A percentile compares a stretch with the other conserved stretches of the same genome.
Conservation (phyloP, 2,329 filamentous ascomycete genomes). For the Calcarisporium arbuscula region DNA sequence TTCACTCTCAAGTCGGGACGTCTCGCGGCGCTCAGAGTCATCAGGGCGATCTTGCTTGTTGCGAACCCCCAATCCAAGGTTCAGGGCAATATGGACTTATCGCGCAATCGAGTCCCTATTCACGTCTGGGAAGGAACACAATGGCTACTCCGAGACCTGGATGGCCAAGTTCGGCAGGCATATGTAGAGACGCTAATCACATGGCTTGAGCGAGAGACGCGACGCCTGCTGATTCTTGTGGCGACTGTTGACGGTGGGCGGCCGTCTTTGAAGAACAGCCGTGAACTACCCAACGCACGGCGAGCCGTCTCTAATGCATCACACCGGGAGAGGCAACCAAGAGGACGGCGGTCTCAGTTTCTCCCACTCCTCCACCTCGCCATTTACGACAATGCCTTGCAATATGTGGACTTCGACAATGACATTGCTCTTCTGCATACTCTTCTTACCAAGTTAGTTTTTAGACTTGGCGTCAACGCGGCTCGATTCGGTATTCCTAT, state of each 20-base stretch:
- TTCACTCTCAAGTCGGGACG: slow-evolving; percentile 51
- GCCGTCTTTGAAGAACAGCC: slow-evolving; percentile 33
- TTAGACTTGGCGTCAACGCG: slow-evolving; percentile 76
- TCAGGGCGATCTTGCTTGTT: slow-evolving; percentile 76
- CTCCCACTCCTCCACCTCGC: slow-evolving; percentile 76
- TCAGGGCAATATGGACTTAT: slow-evolving; percentile 55
- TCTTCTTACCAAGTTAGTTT: slow-evolving; percentile 66
- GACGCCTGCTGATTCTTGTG: slow-evolving; percentile 56
- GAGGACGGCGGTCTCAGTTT: slow-evolving; percentile 59
- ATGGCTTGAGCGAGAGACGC: slow-evolving; percentile 84
- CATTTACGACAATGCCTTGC: slow-evolving; percentile 81
- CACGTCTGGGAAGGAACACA: slow-evolving; percentile 95
- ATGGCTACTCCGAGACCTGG: slow-evolving; percentile 78
- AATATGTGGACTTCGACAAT: slow-evolving; percentile 63
- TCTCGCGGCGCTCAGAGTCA: slow-evolving; percentile 63
- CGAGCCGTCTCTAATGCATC: slow-evolving; percentile 66
- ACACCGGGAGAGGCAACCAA: slow-evolving; percentile 47
- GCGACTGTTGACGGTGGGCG: slow-evolving; percentile 42
- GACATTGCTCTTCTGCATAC: slow-evolving; percentile 74
- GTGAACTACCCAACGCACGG: slow-evolving; percentile 42
- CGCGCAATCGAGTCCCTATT: slow-evolving; percentile 68
- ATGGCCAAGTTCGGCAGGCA: slow-evolving; percentile 71
- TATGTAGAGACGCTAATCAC: slow-evolving; percentile 79
- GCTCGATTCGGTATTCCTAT: slow-evolving; percentile 75
- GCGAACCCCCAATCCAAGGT: slow-evolving; percentile 64